Percentiles rank a stretch among this genome's conserved stretches.
phyloP scores from a whole-genome alignment of 2,329 filamentous ascomycete species.

The Trichoderma atrobrunneum region DNA sequence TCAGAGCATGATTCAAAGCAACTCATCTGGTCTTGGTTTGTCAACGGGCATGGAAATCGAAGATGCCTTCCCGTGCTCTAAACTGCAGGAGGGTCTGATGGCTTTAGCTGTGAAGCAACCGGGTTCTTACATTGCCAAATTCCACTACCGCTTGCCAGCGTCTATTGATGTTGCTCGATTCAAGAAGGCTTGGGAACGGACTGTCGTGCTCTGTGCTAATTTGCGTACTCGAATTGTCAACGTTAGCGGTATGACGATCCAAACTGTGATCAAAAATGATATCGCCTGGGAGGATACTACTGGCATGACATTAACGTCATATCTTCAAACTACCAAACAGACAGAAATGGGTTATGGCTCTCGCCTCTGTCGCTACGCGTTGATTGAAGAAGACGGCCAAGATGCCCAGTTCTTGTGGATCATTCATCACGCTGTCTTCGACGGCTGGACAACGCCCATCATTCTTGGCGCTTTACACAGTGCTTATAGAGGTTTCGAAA shows the following conservation, averaged over 20 bases:
- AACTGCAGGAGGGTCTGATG: constrained; percentile 25
- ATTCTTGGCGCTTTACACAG: neutral
- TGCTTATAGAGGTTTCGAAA: neutral
- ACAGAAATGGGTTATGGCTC: constrained; percentile 14
- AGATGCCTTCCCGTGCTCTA: constrained; percentile 24
- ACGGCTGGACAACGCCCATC: constrained; percentile 23
- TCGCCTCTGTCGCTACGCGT: constrained; percentile 15
- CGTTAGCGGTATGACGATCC: constrained; percentile 12
- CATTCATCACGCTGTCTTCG: constrained; percentile 24
- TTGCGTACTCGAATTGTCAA: constrained; percentile 26
- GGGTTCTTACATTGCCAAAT: constrained; percentile 36
- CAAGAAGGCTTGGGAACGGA: constrained; percentile 23
- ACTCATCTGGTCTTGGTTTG: neutral
- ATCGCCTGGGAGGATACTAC: neutral
- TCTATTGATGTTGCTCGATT: constrained; percentile 25
- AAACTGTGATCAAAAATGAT: constrained; percentile 22
- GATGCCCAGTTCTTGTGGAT: constrained; percentile 15
- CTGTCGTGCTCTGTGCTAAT: constrained; percentile 21
- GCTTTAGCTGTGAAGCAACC: constrained; percentile 31
- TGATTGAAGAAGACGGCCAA: neutral
- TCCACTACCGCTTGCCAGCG: constrained; percentile 24
- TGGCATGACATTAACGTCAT: neutral
- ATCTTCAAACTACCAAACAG: neutral
- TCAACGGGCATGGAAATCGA: constrained; percentile 7
- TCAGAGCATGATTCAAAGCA: neutral